Conservation (phyloP, 2,329 filamentous ascomycete genomes). For the Fusarium subglutinans region DNA sequence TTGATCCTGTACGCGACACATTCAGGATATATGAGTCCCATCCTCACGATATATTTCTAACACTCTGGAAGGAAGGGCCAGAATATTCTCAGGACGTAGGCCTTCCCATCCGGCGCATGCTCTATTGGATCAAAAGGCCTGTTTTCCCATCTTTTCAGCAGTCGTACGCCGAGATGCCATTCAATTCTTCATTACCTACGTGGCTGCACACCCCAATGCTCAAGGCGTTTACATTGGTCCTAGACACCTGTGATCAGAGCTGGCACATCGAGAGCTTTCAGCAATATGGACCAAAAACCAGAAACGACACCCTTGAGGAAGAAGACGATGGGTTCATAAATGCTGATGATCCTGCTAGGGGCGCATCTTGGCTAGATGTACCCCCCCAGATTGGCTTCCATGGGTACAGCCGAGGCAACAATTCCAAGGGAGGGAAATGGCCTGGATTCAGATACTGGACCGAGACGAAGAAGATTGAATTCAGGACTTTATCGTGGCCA, state of each 20-base stretch:
- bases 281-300: not conserved
- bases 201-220: not conserved
- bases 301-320: not conserved
- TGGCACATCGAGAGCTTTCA: not conserved
- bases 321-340: too few relatives aligned
- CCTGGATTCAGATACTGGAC: not conserved
- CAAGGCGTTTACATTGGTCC: not conserved
- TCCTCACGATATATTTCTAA: not conserved
- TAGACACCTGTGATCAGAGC: accelerated
- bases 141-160: too few relatives aligned
- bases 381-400: not conserved
- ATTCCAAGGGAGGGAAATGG: not conserved
- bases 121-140: accelerated
- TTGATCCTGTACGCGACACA: not conserved
- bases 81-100: not conserved
- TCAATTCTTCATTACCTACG: not conserved
- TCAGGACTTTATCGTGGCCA: not conserved
- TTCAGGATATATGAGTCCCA: not conserved
- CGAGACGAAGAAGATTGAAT: not conserved
- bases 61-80: accelerated
- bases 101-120: not conserved
- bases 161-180: accelerated
- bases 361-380: accelerated
- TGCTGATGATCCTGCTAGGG: not conserved
- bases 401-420: not conserved